phyloP scores from a whole-genome alignment of 108 stramenopile species.

The Nitzschia putrida region DNA sequence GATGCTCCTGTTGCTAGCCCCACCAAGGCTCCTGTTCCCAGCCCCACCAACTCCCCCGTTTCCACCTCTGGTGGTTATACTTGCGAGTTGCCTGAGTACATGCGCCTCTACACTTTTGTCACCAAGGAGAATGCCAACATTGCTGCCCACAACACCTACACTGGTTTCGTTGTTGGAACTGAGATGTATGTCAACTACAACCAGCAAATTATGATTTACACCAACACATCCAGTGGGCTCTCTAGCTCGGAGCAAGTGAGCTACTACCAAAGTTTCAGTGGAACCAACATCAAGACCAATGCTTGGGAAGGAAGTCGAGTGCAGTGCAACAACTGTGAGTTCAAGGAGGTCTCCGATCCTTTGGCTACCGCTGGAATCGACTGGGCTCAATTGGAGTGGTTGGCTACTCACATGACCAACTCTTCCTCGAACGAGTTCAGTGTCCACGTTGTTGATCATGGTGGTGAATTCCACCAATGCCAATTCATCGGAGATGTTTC shows the following conservation, averaged over 20 bases:
- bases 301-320: background rate
- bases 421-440: background rate
- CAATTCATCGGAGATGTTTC: background rate
- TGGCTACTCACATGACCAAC: background rate
- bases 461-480: slow-evolving; percentile 12
- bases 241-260: background rate
- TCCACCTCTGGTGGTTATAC: background rate
- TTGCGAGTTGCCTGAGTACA: background rate
- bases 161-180: slow-evolving; percentile 14
- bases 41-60: background rate
- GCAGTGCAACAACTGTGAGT: background rate
- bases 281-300: too few species aligned
- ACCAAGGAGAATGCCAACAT: background rate
- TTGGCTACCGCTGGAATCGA: background rate
- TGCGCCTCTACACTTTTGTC: background rate
- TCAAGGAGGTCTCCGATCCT: background rate
- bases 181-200: background rate
- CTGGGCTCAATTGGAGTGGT: slow-evolving; percentile 10
- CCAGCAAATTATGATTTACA: background rate
- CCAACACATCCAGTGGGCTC: background rate
- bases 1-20: background rate
- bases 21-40: background rate
- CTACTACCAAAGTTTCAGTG: background rate
- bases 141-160: slow-evolving; percentile 22
- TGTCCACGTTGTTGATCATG: background rate